Conservation (phyloP, 2,329 filamentous ascomycete species). For the Microdochium bolleyi region DNA sequence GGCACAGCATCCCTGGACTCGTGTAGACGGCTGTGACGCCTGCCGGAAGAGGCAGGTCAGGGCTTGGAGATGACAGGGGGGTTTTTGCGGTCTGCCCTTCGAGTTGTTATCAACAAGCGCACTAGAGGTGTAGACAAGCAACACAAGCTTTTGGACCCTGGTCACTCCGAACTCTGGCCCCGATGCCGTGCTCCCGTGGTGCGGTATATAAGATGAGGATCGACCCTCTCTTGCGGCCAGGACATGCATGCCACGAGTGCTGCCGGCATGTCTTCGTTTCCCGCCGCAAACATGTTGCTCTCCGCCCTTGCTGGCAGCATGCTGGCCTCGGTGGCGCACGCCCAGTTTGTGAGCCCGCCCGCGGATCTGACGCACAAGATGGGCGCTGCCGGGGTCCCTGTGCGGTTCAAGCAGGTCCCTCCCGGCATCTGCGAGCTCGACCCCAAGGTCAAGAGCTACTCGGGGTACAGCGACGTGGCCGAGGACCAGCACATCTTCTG, state of each 20-base stretch:
- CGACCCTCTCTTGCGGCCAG: neutral
- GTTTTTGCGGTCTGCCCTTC: too few relatives aligned
- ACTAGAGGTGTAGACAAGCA: neutral
- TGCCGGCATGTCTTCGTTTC: neutral
- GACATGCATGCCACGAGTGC: neutral
- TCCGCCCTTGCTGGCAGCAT: neutral
- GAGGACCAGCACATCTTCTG: slow-evolving; percentile 32
- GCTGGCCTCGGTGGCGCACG: slow-evolving; percentile 16
- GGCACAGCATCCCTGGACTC: too few relatives aligned
- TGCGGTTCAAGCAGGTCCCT: slow-evolving; percentile 39
- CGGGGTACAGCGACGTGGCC: slow-evolving; percentile 32
- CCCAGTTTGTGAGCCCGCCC: slow-evolving; percentile 55
- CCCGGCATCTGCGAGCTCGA: slow-evolving; percentile 35
- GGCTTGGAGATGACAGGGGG: too few relatives aligned
- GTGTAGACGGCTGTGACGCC: too few relatives aligned
- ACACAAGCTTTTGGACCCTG: neutral
- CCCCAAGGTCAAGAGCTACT: slow-evolving; percentile 30
- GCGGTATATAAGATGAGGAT: neutral
- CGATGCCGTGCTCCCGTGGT: neutral
- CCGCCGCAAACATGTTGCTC: neutral
- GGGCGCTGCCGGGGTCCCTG: slow-evolving; percentile 28
- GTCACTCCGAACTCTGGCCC: neutral
- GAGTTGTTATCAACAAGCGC: too few relatives aligned
- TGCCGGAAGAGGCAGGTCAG: too few relatives aligned
- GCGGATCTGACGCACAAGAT: slow-evolving; percentile 27